Conservation (phyloP, 129 eudicot genomes). For the Pseudognaphalium luteoalbum region DNA sequence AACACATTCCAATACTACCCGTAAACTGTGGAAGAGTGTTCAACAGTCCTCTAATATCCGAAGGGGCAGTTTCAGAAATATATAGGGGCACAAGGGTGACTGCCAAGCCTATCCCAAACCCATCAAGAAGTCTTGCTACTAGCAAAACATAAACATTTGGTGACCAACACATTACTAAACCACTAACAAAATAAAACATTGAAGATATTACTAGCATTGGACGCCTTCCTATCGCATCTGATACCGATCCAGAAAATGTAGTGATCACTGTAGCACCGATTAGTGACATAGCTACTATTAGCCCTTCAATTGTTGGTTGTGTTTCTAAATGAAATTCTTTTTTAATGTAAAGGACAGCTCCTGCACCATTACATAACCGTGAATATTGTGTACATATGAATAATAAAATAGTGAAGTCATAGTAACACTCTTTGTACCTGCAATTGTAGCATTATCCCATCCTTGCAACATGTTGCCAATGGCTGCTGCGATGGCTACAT, state of each 20-base stretch:
- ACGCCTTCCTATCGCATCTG: slow-evolving; percentile 84
- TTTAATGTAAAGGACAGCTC: slow-evolving; percentile 75
- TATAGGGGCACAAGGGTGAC: slow-evolving; percentile 94
- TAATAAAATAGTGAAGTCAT: background rate
- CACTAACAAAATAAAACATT: slow-evolving; percentile 63
- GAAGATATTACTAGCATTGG: slow-evolving; percentile 92
- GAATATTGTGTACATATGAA: background rate
- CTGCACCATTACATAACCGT: slow-evolving; percentile 27
- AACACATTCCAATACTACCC: slow-evolving; percentile 88
- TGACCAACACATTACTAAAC: slow-evolving; percentile 92
- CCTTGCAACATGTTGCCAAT: slow-evolving; percentile 95
- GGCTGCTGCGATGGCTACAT: slow-evolving; percentile 82
- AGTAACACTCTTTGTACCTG: slow-evolving; percentile 45
- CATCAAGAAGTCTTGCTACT: slow-evolving; percentile 84
- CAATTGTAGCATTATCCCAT: slow-evolving; percentile 97
- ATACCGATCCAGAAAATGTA: slow-evolving; percentile 78
- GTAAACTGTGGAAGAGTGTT: slow-evolving; percentile 95
- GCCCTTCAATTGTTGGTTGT: slow-evolving; percentile 72
- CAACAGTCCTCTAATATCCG: slow-evolving; percentile 83
- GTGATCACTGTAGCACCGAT: slow-evolving; percentile 95
- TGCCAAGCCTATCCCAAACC: slow-evolving; percentile 92
- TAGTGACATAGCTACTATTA: slow-evolving; percentile 77
- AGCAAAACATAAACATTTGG: slow-evolving; percentile 86
- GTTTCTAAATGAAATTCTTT: slow-evolving; percentile 62
- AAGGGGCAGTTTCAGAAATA: slow-evolving; percentile 96